Evolutionary conservation across 495 filamentous ascomycete species (phyloP).

Genomic region (Clohesyomyces aquaticus): DNA sequence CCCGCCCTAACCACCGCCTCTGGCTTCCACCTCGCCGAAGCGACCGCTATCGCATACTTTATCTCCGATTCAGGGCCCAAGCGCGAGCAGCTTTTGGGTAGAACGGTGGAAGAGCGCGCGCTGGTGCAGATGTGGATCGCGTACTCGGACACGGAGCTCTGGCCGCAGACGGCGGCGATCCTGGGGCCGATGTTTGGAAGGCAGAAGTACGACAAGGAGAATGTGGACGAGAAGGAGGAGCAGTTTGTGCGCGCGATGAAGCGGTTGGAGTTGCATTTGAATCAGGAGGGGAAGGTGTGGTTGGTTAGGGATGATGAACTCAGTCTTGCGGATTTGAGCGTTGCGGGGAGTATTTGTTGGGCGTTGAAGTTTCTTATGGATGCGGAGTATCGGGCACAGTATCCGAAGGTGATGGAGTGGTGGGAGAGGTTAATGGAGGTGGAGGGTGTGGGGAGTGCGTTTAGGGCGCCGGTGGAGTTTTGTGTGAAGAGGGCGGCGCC

Average conservation of each 20-base stretch:
- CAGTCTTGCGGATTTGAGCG: slow-evolving; percentile 59
- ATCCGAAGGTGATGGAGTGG: slow-evolving; percentile 53
- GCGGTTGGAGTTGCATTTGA: slow-evolving; percentile 49
- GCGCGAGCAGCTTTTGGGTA: slow-evolving; percentile 56
- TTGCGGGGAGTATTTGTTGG: slow-evolving; percentile 50
- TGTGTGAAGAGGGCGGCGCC: slow-evolving; percentile 48
- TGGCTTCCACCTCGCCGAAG: slow-evolving; percentile 57
- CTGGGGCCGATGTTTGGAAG: slow-evolving; percentile 48
- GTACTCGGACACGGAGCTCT: slow-evolving; percentile 55
- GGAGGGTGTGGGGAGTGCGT: slow-evolving; percentile 56
- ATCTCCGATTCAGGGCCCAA: slow-evolving; percentile 58
- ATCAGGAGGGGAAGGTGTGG: slow-evolving; percentile 50
- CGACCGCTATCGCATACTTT: slow-evolving; percentile 60
- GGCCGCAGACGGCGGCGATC: slow-evolving; percentile 41
- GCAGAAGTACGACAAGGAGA: slow-evolving; percentile 45
- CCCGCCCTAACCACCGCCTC: slow-evolving; percentile 61
- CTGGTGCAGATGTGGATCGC: slow-evolving; percentile 56
- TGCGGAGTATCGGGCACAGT: slow-evolving; percentile 54
- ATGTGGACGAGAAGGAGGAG: slow-evolving; percentile 42
- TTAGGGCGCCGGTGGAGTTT: slow-evolving; percentile 51
- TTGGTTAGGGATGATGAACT: slow-evolving; percentile 50
- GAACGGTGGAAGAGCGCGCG: slow-evolving; percentile 53
- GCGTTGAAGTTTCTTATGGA: slow-evolving; percentile 54
- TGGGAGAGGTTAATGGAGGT: slow-evolving; percentile 50
- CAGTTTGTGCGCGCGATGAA: slow-evolving; percentile 48